Conservation (phyloP, 2,329 filamentous ascomycete species). For the Pseudogymnoascus sp. region DNA sequence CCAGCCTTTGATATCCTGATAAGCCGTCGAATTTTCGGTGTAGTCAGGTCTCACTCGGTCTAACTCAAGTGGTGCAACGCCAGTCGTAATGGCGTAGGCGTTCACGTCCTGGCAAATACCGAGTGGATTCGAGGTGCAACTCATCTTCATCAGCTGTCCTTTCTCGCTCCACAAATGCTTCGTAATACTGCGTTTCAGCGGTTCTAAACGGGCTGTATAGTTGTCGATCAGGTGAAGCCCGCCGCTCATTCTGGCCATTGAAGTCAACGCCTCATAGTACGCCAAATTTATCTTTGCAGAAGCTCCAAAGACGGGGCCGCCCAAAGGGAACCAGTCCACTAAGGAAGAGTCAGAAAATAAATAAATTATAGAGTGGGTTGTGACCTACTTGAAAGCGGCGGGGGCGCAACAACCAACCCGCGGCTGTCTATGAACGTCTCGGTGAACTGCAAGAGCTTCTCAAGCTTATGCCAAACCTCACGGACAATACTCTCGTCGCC, state of each 20-base stretch:
- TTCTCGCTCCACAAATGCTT: constrained; percentile 17
- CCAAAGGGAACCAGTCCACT: constrained; percentile 21
- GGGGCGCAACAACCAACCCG: constrained; percentile 19
- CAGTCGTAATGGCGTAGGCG: constrained; percentile 16
- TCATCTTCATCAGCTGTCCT: constrained; percentile 17
- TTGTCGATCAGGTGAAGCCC: constrained; percentile 2
- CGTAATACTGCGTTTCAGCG: constrained; percentile 16
- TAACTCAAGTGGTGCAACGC: constrained; percentile 13
- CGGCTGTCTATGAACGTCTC: constrained; percentile 16
- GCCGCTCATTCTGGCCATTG: constrained; percentile 18
- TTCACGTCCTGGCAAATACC: constrained; percentile 21
- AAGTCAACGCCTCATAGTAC: constrained; percentile 19
- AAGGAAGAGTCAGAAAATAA: constrained; percentile 1
- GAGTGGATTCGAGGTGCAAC: constrained; percentile 13
- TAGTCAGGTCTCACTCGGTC: constrained; percentile 9
- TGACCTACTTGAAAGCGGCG: constrained; percentile 17
- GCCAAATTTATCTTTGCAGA: constrained; percentile 22
- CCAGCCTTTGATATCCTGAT: constrained; percentile 16
- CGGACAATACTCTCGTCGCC: constrained; percentile 15
- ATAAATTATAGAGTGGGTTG: background rate
- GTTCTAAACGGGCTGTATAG: constrained; percentile 12
- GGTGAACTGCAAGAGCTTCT: constrained; percentile 17
- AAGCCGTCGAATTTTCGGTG: constrained; percentile 15
- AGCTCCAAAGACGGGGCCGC: constrained; percentile 19
- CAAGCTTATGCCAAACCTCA: constrained; percentile 15